Evolutionary conservation across 805 yeast species (phyloP).

Genomic region (Candida coquimbonensis): DNA sequence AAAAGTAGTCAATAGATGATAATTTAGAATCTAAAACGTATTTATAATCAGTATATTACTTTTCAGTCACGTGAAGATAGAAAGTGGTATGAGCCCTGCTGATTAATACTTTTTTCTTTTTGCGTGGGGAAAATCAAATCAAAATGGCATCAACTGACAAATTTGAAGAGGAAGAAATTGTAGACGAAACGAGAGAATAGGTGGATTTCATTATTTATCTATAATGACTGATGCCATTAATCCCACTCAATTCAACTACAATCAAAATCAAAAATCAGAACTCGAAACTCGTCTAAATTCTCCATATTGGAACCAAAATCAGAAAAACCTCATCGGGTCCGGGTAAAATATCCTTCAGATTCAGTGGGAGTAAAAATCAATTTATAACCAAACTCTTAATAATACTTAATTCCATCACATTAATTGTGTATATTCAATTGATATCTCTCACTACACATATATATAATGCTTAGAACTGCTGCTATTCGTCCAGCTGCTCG

Average conservation of each 20-base stretch:
- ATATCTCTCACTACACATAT: neutral
- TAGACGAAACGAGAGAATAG: neutral
- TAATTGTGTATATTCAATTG: neutral
- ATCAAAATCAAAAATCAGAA: too few species aligned
- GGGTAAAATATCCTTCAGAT: neutral
- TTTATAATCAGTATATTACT: too few species aligned
- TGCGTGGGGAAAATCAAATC: slow-evolving; percentile 1
- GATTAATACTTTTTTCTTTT: neutral
- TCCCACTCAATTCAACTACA: too few species aligned
- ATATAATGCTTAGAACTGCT: slow-evolving; percentile 18
- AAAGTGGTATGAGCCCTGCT: neutral
- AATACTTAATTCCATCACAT: neutral
- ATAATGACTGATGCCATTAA: too few species aligned
- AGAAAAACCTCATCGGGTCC: slow-evolving; percentile 1
- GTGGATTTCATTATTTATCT: too few species aligned
- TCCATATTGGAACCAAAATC: too few species aligned
- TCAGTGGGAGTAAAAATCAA: slow-evolving; percentile 2
- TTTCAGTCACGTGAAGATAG: too few species aligned
- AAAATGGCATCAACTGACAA: neutral
- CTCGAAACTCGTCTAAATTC: too few species aligned
- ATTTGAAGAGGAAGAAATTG: neutral
- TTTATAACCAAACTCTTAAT: neutral
- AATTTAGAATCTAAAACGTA: neutral
- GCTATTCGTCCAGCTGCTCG: slow-evolving; percentile 11
- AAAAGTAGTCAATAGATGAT: neutral